These are phyloP conservation scores for Aegle marmelos DNA, from an alignment of 345 rosid genomes.

Conservation along the genomic window DNA sequence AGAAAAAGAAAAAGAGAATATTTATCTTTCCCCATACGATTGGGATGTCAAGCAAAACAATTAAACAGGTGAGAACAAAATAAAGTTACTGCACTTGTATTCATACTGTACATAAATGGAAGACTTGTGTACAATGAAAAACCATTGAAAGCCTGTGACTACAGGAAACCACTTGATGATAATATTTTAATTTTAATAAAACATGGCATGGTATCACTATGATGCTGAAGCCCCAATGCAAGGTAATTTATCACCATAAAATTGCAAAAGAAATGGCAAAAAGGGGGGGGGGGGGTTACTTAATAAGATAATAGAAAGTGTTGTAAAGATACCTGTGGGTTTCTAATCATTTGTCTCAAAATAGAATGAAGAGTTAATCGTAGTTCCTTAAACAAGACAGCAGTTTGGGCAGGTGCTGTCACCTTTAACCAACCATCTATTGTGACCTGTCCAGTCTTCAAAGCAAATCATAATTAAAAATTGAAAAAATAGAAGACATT, in stretches of 20 bases:
- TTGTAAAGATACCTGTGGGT: slow-evolving; percentile 54
- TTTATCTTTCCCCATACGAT: neutral
- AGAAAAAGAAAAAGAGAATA: neutral
- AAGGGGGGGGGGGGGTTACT: too few relatives aligned
- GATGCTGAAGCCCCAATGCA: neutral
- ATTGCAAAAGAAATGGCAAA: neutral
- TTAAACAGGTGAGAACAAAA: neutral
- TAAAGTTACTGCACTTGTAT: neutral
- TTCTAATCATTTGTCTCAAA: slow-evolving; percentile 62
- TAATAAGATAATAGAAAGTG: neutral
- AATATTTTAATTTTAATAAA: neutral
- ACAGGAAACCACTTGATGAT: neutral
- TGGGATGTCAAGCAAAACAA: neutral
- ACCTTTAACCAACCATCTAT: slow-evolving; percentile 87
- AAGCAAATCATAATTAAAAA: neutral
- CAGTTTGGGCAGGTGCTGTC: slow-evolving; percentile 90
- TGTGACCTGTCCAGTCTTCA: slow-evolving; percentile 62
- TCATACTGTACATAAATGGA: neutral
- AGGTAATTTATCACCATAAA: neutral
- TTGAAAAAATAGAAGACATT: neutral
- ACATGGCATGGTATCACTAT: neutral
- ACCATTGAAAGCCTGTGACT: neutral
- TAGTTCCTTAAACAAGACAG: slow-evolving; percentile 84
- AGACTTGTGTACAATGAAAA: neutral
- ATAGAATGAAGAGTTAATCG: slow-evolving; percentile 67